These are phyloP conservation scores for Cetraspora pellucida DNA, from an alignment of 192 early-diverging fungal species.

Conservation along the genomic window DNA sequence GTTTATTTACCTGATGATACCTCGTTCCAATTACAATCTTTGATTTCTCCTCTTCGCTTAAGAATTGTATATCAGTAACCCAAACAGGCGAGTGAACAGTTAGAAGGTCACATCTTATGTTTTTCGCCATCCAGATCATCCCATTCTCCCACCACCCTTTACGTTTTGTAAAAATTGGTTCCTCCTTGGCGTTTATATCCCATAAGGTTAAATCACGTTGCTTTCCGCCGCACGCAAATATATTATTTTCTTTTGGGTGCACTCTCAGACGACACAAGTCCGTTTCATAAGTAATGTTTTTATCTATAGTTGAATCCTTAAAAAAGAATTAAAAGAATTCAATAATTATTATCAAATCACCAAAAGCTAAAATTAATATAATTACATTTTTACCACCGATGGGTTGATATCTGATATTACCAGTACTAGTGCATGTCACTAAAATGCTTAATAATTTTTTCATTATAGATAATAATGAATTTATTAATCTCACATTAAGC, in stretches of 20 bases:
- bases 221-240: slow-evolving; percentile 85
- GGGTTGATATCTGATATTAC: slow-evolving; percentile 7
- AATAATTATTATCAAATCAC: background rate
- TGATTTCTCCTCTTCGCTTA: slow-evolving; percentile 55
- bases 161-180: slow-evolving; percentile 19
- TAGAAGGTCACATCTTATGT: slow-evolving; percentile 79
- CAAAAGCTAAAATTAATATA: background rate
- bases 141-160: slow-evolving; percentile 34
- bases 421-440: slow-evolving; percentile 16
- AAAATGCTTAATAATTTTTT: slow-evolving; percentile 13
- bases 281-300: slow-evolving; percentile 43
- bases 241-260: slow-evolving; percentile 59
- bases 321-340: background rate
- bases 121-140: slow-evolving; percentile 82
- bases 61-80: slow-evolving; percentile 82
- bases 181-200: slow-evolving; percentile 51
- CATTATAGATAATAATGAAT: background rate
- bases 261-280: slow-evolving; percentile 72
- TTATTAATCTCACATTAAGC: background rate
- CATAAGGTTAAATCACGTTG: slow-evolving; percentile 84
- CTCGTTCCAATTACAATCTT: slow-evolving; percentile 70
- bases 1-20: slow-evolving; percentile 56
- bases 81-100: slow-evolving; percentile 85
- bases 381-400: slow-evolving; percentile 9
- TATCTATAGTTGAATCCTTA: slow-evolving; percentile 29